A percentile compares a stretch with the other conserved stretches of the same genome.
Evolutionary conservation across 345 rosid species (phyloP).

Genomic region (Aurinia saxatilis): DNA sequence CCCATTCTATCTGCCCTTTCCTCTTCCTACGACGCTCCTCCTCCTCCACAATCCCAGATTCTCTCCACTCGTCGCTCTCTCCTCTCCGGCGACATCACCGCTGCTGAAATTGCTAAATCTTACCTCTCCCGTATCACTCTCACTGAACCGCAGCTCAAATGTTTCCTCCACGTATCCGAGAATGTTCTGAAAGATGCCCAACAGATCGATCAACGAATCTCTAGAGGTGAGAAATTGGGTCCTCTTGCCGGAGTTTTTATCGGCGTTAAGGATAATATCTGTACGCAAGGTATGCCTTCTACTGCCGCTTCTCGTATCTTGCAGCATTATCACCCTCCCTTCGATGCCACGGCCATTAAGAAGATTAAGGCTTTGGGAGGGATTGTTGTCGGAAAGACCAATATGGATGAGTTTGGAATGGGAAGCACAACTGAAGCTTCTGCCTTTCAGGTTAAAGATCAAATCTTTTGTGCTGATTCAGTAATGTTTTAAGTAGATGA

Average conservation of each 20-base stretch:
- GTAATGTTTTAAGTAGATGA: no score
- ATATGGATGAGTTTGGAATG: conserved; percentile 95
- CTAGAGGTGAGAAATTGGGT: conserved; percentile 51
- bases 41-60: conserved; percentile 57
- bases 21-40: conserved; percentile 8
- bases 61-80: conserved; percentile 66
- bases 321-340: conserved; percentile 65
- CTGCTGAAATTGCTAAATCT: conserved; percentile 62
- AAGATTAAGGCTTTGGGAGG: conserved; percentile 60
- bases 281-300: conserved; percentile 83
- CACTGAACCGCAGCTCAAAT: conserved; percentile 68
- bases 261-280: conserved; percentile 80
- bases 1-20: conserved; percentile 22
- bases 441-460: conserved; percentile 87
- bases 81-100: conserved; percentile 55
- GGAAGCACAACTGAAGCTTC: conserved; percentile 89
- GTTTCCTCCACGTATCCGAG: conserved; percentile 69
- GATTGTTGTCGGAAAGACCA: conserved; percentile 82
- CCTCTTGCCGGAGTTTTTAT: conserved; percentile 77
- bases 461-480: not conserved
- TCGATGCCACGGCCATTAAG: conserved; percentile 72
- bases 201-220: conserved; percentile 41
- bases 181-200: conserved; percentile 47
- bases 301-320: conserved; percentile 77
- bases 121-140: conserved; percentile 56